Evolutionary conservation across 495 filamentous ascomycete genomes (phyloP), one percentile per base, ranked within the genome.

Genomic region (Lentithecium fluviatile): DNA sequence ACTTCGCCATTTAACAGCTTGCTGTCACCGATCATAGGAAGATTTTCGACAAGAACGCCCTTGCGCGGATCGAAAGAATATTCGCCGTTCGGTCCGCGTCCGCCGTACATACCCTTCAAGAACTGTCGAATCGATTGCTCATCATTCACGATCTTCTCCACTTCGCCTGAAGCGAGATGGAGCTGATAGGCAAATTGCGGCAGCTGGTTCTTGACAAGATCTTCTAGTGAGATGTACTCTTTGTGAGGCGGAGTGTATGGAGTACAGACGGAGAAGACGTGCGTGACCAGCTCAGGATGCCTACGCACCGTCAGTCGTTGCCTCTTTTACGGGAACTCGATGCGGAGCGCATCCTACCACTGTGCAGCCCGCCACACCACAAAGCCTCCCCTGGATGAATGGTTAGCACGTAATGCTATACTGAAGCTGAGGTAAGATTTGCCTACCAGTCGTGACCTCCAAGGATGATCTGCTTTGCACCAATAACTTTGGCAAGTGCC

Each of bases 381-480:
- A 13, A 71, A 74, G 32, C 83, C 83, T 60, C 84, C 82, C 78
- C 80, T 81, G 50, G 45, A 47, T 42, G 29, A 23, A 52, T 29
- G 15, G 25, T 66, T 37, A 67, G 60, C 56, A 55, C 15, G 7
- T 29, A 49, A 32, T 0, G 25, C 0, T 49, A 48, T 43, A 53
- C 40, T 21, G 26, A 23, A 0, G 11, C 21, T 34, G 10, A 19
- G 21, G 20, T 52, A 40, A 17, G 23, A 38, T 45, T 1, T 48
- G n/a, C 78, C 68, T 85, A 90, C 92, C 91, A 96, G 72, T 96
- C 91, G 70, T 96, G 91, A 7, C 90, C 91, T 13, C 88, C 87
- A 12, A 95, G 78, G 25, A 95, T 85, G 61, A 90, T 84, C 8
- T 72, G 76, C 10, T 74, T 70, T 37, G 79, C 78, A 20, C 82